phyloP scores from a whole-genome alignment of 495 filamentous ascomycete species.

The Bacidia gigantensis region DNA sequence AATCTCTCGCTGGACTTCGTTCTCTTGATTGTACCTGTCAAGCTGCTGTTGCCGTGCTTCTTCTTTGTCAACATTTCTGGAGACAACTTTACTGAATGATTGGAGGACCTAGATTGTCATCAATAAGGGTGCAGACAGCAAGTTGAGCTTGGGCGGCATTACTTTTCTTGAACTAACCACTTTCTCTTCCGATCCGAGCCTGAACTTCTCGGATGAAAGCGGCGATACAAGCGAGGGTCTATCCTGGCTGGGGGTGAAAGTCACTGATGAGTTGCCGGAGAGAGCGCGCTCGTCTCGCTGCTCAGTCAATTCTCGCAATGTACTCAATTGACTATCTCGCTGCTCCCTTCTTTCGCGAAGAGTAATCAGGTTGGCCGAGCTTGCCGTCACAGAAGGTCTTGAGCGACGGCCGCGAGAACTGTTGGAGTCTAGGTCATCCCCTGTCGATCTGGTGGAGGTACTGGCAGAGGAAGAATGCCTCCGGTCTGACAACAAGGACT shows the following conservation, averaged over 20 bases:
- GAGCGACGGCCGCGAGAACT: constrained; percentile 13
- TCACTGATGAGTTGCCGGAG: not conserved
- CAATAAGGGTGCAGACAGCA: not conserved
- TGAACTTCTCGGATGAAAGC: no score
- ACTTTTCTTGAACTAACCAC: constrained; percentile 20
- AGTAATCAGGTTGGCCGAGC: constrained; percentile 10
- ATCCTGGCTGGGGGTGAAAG: not conserved
- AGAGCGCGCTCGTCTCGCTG: constrained; percentile 4
- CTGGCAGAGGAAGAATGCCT: constrained; percentile 17
- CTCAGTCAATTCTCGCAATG: constrained; percentile 17
- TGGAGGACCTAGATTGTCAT: constrained; percentile 7
- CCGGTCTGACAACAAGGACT: constrained; percentile 6
- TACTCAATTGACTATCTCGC: no score
- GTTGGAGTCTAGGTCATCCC: constrained; percentile 4
- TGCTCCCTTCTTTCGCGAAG: constrained; percentile 15
- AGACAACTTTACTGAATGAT: constrained; percentile 12
- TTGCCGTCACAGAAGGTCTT: constrained; percentile 15
- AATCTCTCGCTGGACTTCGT: constrained; percentile 13
- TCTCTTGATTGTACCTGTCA: constrained; percentile 12
- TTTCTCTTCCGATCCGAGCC: constrained; percentile 17
- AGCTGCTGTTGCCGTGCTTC: constrained; percentile 12
- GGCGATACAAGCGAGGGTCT: constrained; percentile 1
- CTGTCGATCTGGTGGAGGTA: constrained; percentile 8
- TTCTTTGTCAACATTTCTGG: constrained; percentile 16
- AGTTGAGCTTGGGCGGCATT: not conserved